Evolutionary conservation across 805 yeast species (phyloP), one percentile per base, ranked within the genome.

Genomic region (Wickerhamiella dianesei): DNA sequence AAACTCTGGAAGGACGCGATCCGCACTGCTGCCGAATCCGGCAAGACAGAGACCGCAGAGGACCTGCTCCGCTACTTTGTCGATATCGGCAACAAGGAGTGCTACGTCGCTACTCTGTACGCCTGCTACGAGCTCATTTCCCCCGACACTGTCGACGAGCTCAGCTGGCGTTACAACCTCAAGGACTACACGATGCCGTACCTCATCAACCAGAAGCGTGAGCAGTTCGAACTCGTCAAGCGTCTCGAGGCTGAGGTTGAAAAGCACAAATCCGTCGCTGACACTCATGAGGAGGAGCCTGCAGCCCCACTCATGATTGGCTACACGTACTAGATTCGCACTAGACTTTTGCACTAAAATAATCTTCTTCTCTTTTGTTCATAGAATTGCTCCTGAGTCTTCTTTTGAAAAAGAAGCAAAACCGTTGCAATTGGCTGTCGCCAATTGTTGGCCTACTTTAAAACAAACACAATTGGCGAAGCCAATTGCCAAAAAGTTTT

Each of bases 51-150:
- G 62, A 81, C 89, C 60, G 88, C 94, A 35, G 89, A 85, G 64
- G 97, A 92, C 50, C 70, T 85, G 53, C 70, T 92, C 63, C 75
- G 81, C 46, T 92, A 89, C 69, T 92, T 92, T 64, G 96, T 92
- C 50, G 96, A 89, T 58, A 85, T 94, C 37, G 97, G 95, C 56
- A 92, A 92, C 69, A 86, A 81, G 66, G 98, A 92, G 70, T 84
- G 95, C 59, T 83, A 86, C 62, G 82, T 87, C 58, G 96, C 95
- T 4, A 76, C 88, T 51, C 73, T 92, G 60, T 92, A 81, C 68
- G 70, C 85, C 4, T 84, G 94, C 59, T 92, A 92, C 64, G 83
- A 81, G 45, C 70, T 80, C 59, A 71, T 92, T 54, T 76, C 77
- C 45, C 78, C 77, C 54, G 98, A 92, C 60, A 79, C 80, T 59